A percentile compares a stretch with the other conserved stretches of the same genome.
phyloP scores from a whole-genome alignment of 805 yeast species.

The Dipodascus geniculatus region DNA sequence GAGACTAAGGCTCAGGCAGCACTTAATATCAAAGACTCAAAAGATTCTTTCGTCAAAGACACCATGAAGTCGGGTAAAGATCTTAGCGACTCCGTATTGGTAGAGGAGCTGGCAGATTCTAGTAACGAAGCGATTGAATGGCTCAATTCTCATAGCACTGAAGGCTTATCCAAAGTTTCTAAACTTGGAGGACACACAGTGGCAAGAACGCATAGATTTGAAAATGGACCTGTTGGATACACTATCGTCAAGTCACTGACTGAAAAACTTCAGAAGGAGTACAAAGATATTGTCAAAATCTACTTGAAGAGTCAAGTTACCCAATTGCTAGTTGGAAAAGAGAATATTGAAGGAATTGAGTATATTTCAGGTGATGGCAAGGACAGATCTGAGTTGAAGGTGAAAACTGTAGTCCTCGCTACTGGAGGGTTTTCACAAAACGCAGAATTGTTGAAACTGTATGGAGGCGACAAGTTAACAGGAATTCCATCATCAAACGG shows the following conservation, averaged over 20 bases:
- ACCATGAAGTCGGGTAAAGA: slow-evolving; percentile 55
- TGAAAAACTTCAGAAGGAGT: slow-evolving; percentile 25
- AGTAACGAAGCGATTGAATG: slow-evolving; percentile 62
- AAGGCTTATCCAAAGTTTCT: slow-evolving; percentile 58
- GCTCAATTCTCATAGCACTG: slow-evolving; percentile 50
- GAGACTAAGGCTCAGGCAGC: slow-evolving; percentile 48
- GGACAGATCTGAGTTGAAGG: slow-evolving; percentile 25
- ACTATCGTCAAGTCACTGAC: slow-evolving; percentile 46
- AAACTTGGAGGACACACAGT: slow-evolving; percentile 75
- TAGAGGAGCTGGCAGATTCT: slow-evolving; percentile 46
- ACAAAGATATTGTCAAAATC: slow-evolving; percentile 19
- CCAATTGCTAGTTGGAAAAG: slow-evolving; percentile 30
- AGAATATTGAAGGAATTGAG: slow-evolving; percentile 28
- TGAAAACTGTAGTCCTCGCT: slow-evolving; percentile 47
- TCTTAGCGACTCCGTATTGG: slow-evolving; percentile 46
- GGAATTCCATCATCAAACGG: slow-evolving; percentile 51
- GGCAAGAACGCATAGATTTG: slow-evolving; percentile 72
- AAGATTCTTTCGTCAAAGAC: slow-evolving; percentile 49
- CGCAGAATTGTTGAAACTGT: slow-evolving; percentile 40
- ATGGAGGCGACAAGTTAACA: slow-evolving; percentile 42
- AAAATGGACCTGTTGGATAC: slow-evolving; percentile 53
- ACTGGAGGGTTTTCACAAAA: slow-evolving; percentile 64
- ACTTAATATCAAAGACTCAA: slow-evolving; percentile 41
- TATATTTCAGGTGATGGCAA: slow-evolving; percentile 29
- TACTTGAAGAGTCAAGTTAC: slow-evolving; percentile 33